Base-by-base conservation (phyloP, 2,329 filamentous ascomycete species). In the Talaromyces sp. region DNA sequence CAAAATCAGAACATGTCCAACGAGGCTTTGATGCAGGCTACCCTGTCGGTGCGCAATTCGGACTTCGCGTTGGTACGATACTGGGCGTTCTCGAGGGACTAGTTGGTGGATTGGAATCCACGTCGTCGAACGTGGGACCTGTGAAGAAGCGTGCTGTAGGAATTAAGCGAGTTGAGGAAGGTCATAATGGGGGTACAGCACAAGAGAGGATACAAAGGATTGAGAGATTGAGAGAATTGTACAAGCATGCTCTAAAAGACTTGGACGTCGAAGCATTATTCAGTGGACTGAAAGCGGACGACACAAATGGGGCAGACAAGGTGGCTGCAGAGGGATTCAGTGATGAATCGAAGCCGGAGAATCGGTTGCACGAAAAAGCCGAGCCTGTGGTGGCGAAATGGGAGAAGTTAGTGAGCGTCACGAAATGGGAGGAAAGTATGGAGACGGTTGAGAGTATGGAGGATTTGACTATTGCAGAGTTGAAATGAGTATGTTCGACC, bases 21-120 rank as follows among this genome's bases (percentile, higher is more conserved):
- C 82, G 82, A 14, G 93, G 93, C 0, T 98, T 99, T 72, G 95
- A 99, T 73, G 91, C 93, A 67, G 93, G 93, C 0, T 98, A 92
- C 73, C 82, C 86, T 14, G 81, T 98, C 0, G 95, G 95, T 12
- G 93, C 92, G 0, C 87, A 88, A 58, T 79, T 98, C 33, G 95
- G 93, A 0, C 75, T 90, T 66, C 82, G 83, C 31, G 88, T 87
- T 0, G 95, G 95, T 0, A 86, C 86, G 67, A 78, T 96, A 12
- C 75, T 96, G 3, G 95, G 95, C 0, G 78, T 91, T 3, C 72
- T 97, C 5, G 91, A 96, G 70, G 92, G 89, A 0, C 76, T 96
- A 21, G 75, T 80, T 0, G 70, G 69, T 3, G 75, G 74, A 1
- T 69, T 73, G 5, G 48, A 63, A 25, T 59, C 57, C 50, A 44